Evolutionary conservation across 176 grass and related monocot species (phyloP).

Genomic region (Oryza punctata): DNA sequence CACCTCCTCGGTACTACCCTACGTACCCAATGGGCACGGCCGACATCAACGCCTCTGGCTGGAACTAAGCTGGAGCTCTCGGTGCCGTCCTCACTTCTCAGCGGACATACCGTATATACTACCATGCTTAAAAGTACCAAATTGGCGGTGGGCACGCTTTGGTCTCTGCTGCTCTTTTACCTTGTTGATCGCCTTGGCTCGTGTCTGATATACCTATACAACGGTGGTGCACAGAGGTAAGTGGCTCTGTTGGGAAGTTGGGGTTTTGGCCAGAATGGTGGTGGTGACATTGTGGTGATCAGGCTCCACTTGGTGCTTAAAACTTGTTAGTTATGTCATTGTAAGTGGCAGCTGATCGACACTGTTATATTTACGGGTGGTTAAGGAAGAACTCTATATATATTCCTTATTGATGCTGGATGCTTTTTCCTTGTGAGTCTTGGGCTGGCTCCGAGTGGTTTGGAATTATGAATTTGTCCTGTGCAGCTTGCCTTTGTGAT

Average conservation of each 20-base stretch:
- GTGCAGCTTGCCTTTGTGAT: too few relatives aligned
- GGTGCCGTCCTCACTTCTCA: neutral
- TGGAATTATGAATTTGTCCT: too few relatives aligned
- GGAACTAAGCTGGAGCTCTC: conserved; percentile 39
- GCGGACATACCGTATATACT: conserved; percentile 38
- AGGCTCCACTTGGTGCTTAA: neutral
- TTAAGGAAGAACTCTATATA: neutral
- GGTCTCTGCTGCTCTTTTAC: conserved; percentile 14
- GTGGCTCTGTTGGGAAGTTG: neutral
- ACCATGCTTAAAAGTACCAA: neutral
- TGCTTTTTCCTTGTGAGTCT: neutral
- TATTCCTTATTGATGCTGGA: neutral
- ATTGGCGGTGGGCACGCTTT: neutral
- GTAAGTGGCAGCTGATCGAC: neutral
- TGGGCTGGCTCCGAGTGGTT: neutral
- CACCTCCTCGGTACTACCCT: conserved; percentile 40
- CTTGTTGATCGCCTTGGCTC: neutral
- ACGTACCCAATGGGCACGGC: conserved; percentile 49
- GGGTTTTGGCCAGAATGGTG: neutral
- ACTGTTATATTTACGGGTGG: neutral
- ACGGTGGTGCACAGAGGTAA: conserved; percentile 29
- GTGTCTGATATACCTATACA: neutral
- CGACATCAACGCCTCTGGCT: conserved; percentile 58
- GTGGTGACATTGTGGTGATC: neutral
- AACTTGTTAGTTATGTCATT: neutral